These are phyloP conservation scores for Imleria badia DNA, from an alignment of 768 basidiomycete genomes.

Conservation along the genomic window DNA sequence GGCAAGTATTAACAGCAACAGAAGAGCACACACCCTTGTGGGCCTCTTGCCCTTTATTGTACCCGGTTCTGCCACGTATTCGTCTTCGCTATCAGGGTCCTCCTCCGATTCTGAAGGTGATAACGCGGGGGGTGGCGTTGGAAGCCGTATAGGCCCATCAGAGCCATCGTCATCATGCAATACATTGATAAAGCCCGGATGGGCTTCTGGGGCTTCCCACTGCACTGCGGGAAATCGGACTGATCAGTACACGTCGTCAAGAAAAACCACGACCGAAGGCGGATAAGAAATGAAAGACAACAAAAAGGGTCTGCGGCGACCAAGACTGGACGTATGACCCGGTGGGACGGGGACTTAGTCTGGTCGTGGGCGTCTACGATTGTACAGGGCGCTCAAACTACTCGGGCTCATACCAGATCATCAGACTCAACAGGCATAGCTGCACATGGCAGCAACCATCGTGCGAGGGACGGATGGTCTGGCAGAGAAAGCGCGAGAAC, in stretches of 20 bases:
- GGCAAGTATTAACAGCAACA: constrained; percentile 6
- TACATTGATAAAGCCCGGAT: constrained; percentile 43
- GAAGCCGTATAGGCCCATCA: constrained; percentile 12
- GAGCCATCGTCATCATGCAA: constrained; percentile 21
- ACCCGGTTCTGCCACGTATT: constrained; percentile 56
- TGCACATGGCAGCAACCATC: constrained; percentile 34
- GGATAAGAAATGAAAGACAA: constrained; percentile 9
- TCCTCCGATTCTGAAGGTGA: constrained; percentile 48
- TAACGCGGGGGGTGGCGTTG: constrained; percentile 33
- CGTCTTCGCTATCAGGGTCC: constrained; percentile 62
- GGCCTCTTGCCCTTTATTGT: constrained; percentile 34
- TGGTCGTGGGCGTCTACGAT: constrained; percentile 24
- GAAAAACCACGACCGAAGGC: constrained; percentile 14
- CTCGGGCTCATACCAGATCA: constrained; percentile 34
- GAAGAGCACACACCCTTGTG: constrained; percentile 44
- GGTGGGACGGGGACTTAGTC: constrained; percentile 13
- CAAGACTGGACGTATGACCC: constrained; percentile 1
- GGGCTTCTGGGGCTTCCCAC: constrained; percentile 67
- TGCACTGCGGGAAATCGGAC: constrained; percentile 48
- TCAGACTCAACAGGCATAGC: constrained; percentile 36
- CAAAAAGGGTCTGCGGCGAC: background rate
- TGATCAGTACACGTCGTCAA: constrained; percentile 28
- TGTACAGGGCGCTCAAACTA: constrained; percentile 31
- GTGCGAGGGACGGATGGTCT: constrained; percentile 32
- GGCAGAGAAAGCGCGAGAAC: constrained; percentile 32